These are phyloP conservation scores for Phylloporus sp. DNA, from an alignment of 768 basidiomycete genomes.

Conservation along the genomic window DNA sequence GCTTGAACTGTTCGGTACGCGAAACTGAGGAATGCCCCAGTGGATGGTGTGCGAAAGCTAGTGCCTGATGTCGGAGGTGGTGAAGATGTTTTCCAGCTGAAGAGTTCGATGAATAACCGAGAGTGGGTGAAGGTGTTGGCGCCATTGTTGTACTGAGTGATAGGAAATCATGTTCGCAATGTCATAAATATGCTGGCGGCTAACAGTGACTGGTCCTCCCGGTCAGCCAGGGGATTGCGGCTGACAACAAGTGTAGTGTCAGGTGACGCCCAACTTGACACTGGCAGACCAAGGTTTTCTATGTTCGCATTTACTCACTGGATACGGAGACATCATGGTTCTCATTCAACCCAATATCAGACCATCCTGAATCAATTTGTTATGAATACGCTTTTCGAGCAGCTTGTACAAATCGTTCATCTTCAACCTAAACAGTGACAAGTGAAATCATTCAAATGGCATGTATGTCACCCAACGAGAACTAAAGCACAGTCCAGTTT, in stretches of 20 bases:
- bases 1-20: not conserved
- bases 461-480: not conserved
- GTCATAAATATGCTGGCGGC: constrained; percentile 28
- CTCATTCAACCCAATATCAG: too few species aligned
- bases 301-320: not conserved
- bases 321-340: too few species aligned
- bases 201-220: constrained; percentile 11
- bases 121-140: constrained; percentile 13
- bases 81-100: constrained; percentile 6
- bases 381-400: too few species aligned
- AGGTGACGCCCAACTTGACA: not conserved
- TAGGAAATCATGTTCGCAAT: not conserved
- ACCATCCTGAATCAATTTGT: not conserved
- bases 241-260: constrained; percentile 11
- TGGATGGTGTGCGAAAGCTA: constrained; percentile 3
- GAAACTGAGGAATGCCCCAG: not conserved
- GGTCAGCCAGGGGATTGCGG: constrained; percentile 20
- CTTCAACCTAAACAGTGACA: not conserved
- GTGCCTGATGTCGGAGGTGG: constrained; percentile 16
- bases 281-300: not conserved
- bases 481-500: not conserved
- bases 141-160: constrained; percentile 16
- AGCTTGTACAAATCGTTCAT: not conserved
- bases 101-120: constrained; percentile 1
- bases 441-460: not conserved